phyloP scores from a whole-genome alignment of 768 basidiomycete species.

The Lyophyllum atratum region DNA sequence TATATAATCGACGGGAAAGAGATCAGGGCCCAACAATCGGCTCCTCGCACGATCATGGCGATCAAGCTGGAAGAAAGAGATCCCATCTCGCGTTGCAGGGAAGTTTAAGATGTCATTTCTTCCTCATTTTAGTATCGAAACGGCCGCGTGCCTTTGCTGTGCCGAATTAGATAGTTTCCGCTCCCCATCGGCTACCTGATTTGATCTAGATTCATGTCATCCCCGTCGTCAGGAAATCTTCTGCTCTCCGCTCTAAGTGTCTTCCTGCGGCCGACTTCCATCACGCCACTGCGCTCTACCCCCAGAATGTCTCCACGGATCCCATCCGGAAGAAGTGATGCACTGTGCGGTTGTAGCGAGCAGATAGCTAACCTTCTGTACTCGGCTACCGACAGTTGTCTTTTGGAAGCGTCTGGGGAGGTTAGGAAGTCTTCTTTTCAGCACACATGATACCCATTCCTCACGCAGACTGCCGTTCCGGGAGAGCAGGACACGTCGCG shows the following conservation, averaged over 20 bases:
- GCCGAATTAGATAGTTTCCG: slow-evolving; percentile 51
- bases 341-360: slow-evolving; percentile 6
- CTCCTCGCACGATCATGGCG: slow-evolving; percentile 68
- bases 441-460: slow-evolving; percentile 15
- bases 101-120: slow-evolving; percentile 46
- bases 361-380: slow-evolving; percentile 4
- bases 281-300: slow-evolving; percentile 15
- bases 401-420: slow-evolving; percentile 12
- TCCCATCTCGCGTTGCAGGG: slow-evolving; percentile 45
- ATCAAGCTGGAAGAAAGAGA: slow-evolving; percentile 51
- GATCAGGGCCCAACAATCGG: slow-evolving; percentile 45
- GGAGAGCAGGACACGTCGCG: slow-evolving; percentile 19
- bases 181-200: slow-evolving; percentile 38
- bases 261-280: not conserved
- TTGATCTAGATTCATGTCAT: slow-evolving; percentile 20
- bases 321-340: slow-evolving; percentile 15
- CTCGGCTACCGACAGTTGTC: slow-evolving; percentile 11
- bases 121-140: slow-evolving; percentile 46
- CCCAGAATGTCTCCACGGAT: slow-evolving; percentile 22
- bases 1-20: slow-evolving; percentile 53
- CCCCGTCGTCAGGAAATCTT: slow-evolving; percentile 12
- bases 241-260: not conserved
- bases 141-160: slow-evolving; percentile 63
- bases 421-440: not conserved
- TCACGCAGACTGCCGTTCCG: slow-evolving; percentile 31